These are phyloP conservation scores for Pelargonium myrrhifolium DNA, from an alignment of 441 rosid genomes.

Conservation along the genomic window DNA sequence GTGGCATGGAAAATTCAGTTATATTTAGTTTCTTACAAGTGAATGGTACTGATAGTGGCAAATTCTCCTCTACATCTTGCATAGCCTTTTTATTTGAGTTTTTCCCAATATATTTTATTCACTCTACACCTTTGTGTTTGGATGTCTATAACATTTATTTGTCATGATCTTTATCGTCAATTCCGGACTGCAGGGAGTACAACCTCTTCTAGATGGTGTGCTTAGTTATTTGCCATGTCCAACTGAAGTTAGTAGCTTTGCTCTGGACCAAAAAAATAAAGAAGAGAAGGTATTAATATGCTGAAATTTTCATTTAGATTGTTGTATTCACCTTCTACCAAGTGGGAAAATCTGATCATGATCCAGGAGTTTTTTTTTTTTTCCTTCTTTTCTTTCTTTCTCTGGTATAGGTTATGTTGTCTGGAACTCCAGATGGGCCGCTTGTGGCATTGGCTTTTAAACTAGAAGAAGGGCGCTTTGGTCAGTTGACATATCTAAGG, in stretches of 20 bases:
- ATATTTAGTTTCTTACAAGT: not conserved
- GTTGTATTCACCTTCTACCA: not conserved
- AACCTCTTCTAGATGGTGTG: conserved; percentile 87
- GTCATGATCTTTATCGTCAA: conserved; percentile 10
- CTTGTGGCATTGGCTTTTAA: conserved; percentile 99
- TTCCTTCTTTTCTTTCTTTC: too few species aligned
- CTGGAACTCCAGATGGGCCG: conserved; percentile 92
- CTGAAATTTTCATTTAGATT: conserved; percentile 4
- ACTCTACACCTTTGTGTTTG: not conserved
- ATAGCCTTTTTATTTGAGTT: not conserved
- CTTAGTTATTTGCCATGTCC: conserved; percentile 84
- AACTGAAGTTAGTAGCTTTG: conserved; percentile 74
- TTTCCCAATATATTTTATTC: not conserved
- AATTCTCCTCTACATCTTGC: not conserved
- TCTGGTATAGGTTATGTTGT: conserved; percentile 52
- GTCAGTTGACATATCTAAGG: conserved; percentile 93
- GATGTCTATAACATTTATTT: conserved; percentile 1
- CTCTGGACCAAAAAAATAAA: conserved; percentile 79
- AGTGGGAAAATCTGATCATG: conserved; percentile 1
- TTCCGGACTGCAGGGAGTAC: conserved; percentile 63
- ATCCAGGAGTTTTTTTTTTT: not conserved
- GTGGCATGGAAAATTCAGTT: not conserved
- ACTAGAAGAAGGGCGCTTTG: conserved; percentile 95
- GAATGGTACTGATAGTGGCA: not conserved
- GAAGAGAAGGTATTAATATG: conserved; percentile 69